These are phyloP conservation scores for Ganoderma boninense DNA, from an alignment of 1,284 basidiomycete species.

Conservation along the genomic window DNA sequence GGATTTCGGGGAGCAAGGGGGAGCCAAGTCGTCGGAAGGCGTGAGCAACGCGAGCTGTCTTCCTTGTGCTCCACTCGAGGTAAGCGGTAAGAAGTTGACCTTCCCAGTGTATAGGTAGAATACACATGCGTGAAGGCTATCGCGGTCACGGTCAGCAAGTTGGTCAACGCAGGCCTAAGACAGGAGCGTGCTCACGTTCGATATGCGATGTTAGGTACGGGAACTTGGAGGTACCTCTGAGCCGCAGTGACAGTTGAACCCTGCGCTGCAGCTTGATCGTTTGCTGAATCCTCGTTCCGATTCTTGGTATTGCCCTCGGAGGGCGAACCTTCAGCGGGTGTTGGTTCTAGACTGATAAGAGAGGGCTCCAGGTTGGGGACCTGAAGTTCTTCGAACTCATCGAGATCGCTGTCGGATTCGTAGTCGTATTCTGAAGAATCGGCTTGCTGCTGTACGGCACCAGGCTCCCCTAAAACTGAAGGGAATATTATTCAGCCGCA, in stretches of 20 bases:
- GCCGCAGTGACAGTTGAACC: constrained; percentile 3
- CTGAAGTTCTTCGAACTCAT: constrained; percentile 29
- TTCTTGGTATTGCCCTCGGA: constrained; percentile 10
- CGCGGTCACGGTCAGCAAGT: background rate
- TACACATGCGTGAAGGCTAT: constrained; percentile 33
- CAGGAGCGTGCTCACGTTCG: constrained; percentile 31
- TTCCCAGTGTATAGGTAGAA: constrained; percentile 38
- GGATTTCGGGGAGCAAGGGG: constrained; percentile 38
- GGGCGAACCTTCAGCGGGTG: background rate
- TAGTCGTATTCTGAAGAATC: constrained; percentile 36
- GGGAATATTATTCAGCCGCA: background rate
- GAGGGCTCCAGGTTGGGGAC: background rate
- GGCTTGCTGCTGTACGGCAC: constrained; percentile 14
- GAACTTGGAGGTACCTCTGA: constrained; percentile 18
- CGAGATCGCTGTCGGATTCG: constrained; percentile 40
- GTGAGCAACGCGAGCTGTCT: constrained; percentile 20
- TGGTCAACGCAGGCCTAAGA: background rate
- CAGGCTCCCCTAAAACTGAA: constrained; percentile 25
- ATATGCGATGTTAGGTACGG: constrained; percentile 33
- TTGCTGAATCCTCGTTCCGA: background rate
- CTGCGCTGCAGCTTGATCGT: background rate
- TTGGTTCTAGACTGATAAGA: background rate
- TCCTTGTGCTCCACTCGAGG: constrained; percentile 21
- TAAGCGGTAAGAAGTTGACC: constrained; percentile 34
- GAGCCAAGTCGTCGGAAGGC: constrained; percentile 15